Evolutionary conservation across 225 moss, liverwort and hornwort genomes (phyloP), one percentile per base, ranked within the genome.

Genomic region (Sphagnum contortum): DNA sequence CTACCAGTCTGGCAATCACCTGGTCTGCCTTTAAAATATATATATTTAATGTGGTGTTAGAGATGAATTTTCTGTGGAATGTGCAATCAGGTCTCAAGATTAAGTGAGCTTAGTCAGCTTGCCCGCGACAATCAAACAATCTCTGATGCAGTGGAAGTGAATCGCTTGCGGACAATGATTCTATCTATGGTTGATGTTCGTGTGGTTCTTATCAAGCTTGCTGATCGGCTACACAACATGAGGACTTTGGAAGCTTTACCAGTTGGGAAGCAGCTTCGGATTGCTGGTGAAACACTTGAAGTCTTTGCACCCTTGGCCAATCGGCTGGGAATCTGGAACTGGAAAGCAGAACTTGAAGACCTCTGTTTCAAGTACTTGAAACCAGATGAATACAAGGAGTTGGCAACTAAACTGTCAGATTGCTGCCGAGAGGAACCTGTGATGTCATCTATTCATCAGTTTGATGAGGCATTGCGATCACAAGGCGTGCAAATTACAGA

Each of bases 271-370:
- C 91, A 79, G 74, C 60, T 76, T 2, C 78, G 91, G 9, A 89
- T 94, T 60, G 91, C 94, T 3, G 73, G 73, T 7, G 94, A 94
- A 61, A 88, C 94, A 3, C 64, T 89, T 61, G 87, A 94, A 62
- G 76, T 89, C 66, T 87, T 91, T 64, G 94, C 88, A 5, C 94
- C 94, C 11, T 66, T 94, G 71, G 94, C 91, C 4, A 94, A 89
- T 68, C 91, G 91, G 52, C 67, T 94, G 64, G 91, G 94, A 45
- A 94, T 94, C 9, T 91, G 94, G 94, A 91, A 83, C 69, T 94
- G 94, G 94, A 94, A 94, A 72, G 94, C 94, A 14, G 94, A 94
- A 78, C 75, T 94, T 69, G 94, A 94, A 81, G 94, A 94, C 67
- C 78, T 74, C 3, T 94, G 94, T 69, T 94, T 94, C 65, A 83